These are phyloP conservation scores for Mycoemilia scoparia DNA, from an alignment of 192 early-diverging fungal species.

Conservation along the genomic window DNA sequence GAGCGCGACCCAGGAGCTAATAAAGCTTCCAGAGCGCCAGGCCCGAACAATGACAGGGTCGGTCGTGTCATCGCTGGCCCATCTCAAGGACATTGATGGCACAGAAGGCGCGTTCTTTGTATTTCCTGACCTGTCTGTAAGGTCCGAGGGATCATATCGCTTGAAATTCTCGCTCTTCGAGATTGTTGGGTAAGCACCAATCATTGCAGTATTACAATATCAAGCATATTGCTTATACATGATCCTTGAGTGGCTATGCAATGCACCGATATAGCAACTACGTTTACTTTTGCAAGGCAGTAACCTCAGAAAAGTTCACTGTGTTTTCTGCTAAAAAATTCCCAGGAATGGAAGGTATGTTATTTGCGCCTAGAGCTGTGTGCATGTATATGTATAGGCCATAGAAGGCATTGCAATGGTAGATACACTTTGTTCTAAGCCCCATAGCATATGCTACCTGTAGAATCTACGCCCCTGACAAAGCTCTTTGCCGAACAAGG, in stretches of 20 bases:
- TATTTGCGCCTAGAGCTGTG: conserved; percentile 5
- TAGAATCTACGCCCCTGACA: conserved; percentile 77
- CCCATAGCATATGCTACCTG: no score
- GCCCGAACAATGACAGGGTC: conserved; percentile 84
- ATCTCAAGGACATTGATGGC: conserved; percentile 72
- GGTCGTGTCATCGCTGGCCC: conserved; percentile 79
- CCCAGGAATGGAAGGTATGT: conserved; percentile 77
- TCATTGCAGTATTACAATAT: conserved; percentile 22
- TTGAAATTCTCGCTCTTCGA: conserved; percentile 83
- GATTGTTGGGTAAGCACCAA: no score
- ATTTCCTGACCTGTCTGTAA: conserved; percentile 87
- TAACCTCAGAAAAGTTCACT: conserved; percentile 65
- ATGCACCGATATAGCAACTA: conserved; percentile 32
- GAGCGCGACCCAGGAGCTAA: conserved; percentile 66
- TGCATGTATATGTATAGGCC: not conserved
- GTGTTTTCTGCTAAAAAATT: conserved; percentile 92
- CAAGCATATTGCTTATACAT: not conserved
- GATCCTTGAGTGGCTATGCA: conserved; percentile 1
- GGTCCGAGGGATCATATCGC: conserved; percentile 77
- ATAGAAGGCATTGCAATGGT: not conserved
- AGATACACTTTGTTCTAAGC: not conserved
- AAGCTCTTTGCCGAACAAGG: conserved; percentile 92
- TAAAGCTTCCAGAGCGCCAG: conserved; percentile 76
- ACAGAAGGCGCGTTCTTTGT: conserved; percentile 90
- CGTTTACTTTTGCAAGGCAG: conserved; percentile 78